Base-by-base conservation (phyloP, 805 yeast genomes). In the Kazachstania psychrophila region DNA sequence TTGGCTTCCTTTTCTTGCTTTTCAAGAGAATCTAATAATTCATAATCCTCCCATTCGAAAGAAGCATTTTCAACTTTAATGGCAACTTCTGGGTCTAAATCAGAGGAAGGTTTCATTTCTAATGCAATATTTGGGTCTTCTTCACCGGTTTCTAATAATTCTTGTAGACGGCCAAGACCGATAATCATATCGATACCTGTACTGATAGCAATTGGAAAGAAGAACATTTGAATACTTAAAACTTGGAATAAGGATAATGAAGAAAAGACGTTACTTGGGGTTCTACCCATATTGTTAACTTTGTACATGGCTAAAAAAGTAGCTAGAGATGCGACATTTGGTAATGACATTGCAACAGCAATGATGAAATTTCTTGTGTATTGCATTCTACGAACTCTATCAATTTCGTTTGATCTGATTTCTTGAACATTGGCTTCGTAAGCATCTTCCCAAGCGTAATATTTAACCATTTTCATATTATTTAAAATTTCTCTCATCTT, bases 401-500 rank as follows among this genome's bases (percentile, higher is more conserved):
- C 47, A 71, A 83, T 77, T 60, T 87, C 96, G 15, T 63, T 52
- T 0, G 53, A 49, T 54, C 96, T 72, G 19, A 73, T 65, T 10
- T 65, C 68, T 12, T 73, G 51, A 24, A 88, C 70, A 36, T 69
- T 63, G 8, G 68, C 56, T 37, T 68, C 68, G 54, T 85, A 88
- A 1, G 96, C 87, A 23, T 67, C 68, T 60, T 88, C 96, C 96
- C 96, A 88, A 1, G 94, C 83, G 56, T 87, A 88, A 56, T 72
- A 82, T 62, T 88, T 88, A 57, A 88, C 83, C 64, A 80, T 71
- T 52, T 82, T 84, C 69, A 88, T 73, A 45, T 81, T 76, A 51
- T 72, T 76, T 45, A 88, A 65, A 20, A 86, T 73, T 57, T 88
- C 97, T 46, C 83, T 79, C 56, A 86, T 77, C 33, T 74, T 67